Percentiles rank a stretch among this genome's conserved stretches.
Evolutionary conservation across 2,329 filamentous ascomycete genomes (phyloP).

Genomic region (Didymella segeticola): DNA sequence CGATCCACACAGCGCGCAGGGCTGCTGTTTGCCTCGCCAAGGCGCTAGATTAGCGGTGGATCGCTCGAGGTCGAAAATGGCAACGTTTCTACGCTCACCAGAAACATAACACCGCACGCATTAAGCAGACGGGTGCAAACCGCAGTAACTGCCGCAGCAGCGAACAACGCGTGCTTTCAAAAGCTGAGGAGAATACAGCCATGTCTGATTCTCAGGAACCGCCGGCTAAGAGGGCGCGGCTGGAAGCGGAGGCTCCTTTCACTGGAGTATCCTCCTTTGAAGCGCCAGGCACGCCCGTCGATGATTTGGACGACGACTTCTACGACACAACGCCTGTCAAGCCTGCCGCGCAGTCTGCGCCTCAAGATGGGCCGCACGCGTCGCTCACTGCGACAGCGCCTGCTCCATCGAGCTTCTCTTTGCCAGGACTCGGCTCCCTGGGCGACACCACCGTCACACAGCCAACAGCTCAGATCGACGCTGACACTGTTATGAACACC

Average conservation of each 20-base stretch:
- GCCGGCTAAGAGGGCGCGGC: conserved; percentile 52
- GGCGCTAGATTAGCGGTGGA: conserved; percentile 27
- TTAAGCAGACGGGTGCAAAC: conserved; percentile 37
- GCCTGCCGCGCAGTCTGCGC: conserved; percentile 27
- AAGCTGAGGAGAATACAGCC: conserved; percentile 34
- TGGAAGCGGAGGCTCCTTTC: conserved; percentile 47
- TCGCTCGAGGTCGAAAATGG: conserved; percentile 35
- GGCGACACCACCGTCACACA: conserved; percentile 31
- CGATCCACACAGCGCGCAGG: conserved; percentile 23
- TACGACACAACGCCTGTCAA: conserved; percentile 46
- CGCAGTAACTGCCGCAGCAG: conserved; percentile 36
- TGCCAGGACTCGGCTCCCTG: conserved; percentile 47
- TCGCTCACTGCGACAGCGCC: conserved; percentile 32
- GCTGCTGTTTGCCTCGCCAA: conserved; percentile 29
- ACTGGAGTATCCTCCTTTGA: conserved; percentile 44
- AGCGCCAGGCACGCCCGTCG: conserved; percentile 48
- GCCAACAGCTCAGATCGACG: conserved; percentile 23
- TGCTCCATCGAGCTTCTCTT: conserved; percentile 34
- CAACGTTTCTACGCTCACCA: conserved; percentile 28
- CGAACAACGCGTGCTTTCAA: conserved; percentile 33
- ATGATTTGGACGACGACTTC: conserved; percentile 50
- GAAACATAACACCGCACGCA: conserved; percentile 36
- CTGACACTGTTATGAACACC: conserved; percentile 23
- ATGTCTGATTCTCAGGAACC: conserved; percentile 48
- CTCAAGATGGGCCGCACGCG: conserved; percentile 24